Evolutionary conservation across 2,329 filamentous ascomycete genomes (phyloP).

Genomic region (Arthroderma sp.): DNA sequence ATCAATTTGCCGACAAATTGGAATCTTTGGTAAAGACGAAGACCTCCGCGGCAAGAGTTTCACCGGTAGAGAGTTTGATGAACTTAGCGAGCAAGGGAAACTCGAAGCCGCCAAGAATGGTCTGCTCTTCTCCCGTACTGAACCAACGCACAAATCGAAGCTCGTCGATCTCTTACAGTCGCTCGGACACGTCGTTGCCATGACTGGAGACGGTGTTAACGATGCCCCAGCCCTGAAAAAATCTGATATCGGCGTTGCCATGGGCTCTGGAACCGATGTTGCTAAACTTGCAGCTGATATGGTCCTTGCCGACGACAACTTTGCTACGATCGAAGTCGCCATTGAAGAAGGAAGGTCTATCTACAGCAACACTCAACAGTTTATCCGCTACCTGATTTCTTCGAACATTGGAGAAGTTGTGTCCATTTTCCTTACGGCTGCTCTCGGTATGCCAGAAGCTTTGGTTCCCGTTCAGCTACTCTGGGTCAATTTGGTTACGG

Average conservation of each 20-base stretch:
- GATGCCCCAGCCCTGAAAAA: slow-evolving; percentile 97
- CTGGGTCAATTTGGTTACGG: slow-evolving; percentile 97
- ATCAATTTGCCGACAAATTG: slow-evolving; percentile 94
- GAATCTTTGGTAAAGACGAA: slow-evolving; percentile 72
- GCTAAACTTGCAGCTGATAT: slow-evolving; percentile 95
- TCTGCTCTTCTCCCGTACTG: slow-evolving; percentile 88
- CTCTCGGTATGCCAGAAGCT: slow-evolving; percentile 93
- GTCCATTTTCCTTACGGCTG: slow-evolving; percentile 95
- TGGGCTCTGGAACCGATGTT: slow-evolving; percentile 96
- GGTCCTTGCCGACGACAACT: slow-evolving; percentile 98
- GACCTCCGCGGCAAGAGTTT: slow-evolving; percentile 84
- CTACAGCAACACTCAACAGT: slow-evolving; percentile 99
- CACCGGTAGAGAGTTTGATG: slow-evolving; percentile 90
- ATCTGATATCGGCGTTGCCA: slow-evolving; percentile 95
- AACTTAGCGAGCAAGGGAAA: slow-evolving; percentile 64
- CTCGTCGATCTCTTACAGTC: slow-evolving; percentile 93
- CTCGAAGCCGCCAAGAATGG: slow-evolving; percentile 72
- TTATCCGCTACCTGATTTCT: slow-evolving; percentile 97
- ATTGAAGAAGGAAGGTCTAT: slow-evolving; percentile 96
- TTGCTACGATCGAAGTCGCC: slow-evolving; percentile 89
- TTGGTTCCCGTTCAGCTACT: slow-evolving; percentile 93
- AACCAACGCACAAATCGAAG: slow-evolving; percentile 94
- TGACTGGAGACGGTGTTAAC: slow-evolving; percentile 98
- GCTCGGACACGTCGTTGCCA: slow-evolving; percentile 86
- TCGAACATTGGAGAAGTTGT: slow-evolving; percentile 99